Conservation (phyloP, 2,329 filamentous ascomycete species). For the Paecilomyces sp. region DNA sequence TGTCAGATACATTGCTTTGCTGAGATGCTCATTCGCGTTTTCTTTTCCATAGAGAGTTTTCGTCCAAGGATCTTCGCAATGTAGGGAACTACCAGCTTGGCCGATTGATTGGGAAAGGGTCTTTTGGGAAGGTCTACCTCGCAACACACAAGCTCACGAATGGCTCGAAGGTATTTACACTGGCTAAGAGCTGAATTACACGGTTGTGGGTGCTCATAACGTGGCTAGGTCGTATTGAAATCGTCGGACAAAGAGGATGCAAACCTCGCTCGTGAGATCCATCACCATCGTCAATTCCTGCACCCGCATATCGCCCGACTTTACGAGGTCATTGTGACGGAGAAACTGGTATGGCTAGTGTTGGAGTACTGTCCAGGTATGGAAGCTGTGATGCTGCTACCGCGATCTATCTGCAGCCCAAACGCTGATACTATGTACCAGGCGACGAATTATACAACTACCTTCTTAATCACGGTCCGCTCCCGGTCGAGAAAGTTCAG, state of each 20-base stretch:
- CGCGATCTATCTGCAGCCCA: not conserved
- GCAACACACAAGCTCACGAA: slow-evolving; percentile 96
- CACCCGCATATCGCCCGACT: slow-evolving; percentile 94
- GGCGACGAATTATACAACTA: slow-evolving; percentile 98
- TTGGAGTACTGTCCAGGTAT: slow-evolving; percentile 91
- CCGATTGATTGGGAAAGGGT: slow-evolving; percentile 89
- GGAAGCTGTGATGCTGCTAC: not conserved
- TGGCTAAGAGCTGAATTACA: not conserved
- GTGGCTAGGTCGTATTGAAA: slow-evolving; percentile 82
- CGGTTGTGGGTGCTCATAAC: slow-evolving; percentile 4
- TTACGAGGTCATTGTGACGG: slow-evolving; percentile 97
- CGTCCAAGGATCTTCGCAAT: slow-evolving; percentile 78
- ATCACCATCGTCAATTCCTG: slow-evolving; percentile 95
- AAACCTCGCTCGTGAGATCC: slow-evolving; percentile 94
- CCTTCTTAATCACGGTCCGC: slow-evolving; percentile 75
- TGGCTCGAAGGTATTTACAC: slow-evolving; percentile 71
- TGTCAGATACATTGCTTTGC: not conserved
- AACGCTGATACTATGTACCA: slow-evolving; percentile 26
- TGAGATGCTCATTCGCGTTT: not conserved
- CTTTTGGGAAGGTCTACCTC: slow-evolving; percentile 96
- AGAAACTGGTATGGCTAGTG: slow-evolving; percentile 89
- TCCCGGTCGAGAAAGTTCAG: slow-evolving; percentile 80
- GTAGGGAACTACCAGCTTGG: slow-evolving; percentile 95
- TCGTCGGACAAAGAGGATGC: slow-evolving; percentile 93
- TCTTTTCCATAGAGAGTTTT: slow-evolving; percentile 67